These are phyloP conservation scores for Aureobasidium sp. DNA, from an alignment of 2,329 filamentous ascomycete species.

Conservation along the genomic window DNA sequence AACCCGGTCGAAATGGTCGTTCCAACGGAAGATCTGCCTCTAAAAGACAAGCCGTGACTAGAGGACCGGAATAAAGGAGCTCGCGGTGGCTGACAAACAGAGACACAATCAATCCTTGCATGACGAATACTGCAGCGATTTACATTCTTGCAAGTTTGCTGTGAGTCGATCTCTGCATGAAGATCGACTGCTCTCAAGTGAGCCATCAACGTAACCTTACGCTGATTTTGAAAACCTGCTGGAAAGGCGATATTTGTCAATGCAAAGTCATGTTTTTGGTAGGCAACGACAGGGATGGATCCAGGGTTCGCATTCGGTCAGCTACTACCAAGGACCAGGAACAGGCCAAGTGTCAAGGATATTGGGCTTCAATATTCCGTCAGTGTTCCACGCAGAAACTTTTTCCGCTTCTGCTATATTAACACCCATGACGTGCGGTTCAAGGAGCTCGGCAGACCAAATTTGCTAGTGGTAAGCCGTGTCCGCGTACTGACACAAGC, in stretches of 20 bases:
- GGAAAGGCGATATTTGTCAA: not conserved
- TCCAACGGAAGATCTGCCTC: not conserved
- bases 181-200: not conserved
- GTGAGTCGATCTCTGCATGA: not conserved
- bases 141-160: not conserved
- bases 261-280: not conserved
- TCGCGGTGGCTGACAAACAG: constrained; percentile 10
- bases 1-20: not conserved
- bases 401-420: constrained; percentile 12
- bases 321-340: constrained; percentile 1
- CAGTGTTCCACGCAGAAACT: constrained; percentile 11
- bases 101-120: not conserved
- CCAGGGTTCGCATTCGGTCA: not conserved
- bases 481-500: constrained; percentile 4
- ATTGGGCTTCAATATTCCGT: not conserved
- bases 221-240: not conserved
- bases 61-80: not conserved
- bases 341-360: not conserved
- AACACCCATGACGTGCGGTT: constrained; percentile 7
- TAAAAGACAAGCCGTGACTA: not conserved
- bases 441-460: not conserved
- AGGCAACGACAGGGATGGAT: not conserved
- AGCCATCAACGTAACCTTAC: not conserved
- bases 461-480: not conserved
- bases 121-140: not conserved